Base-by-base conservation (phyloP, 78 protist species). In the Dictyostelium citrinum region DNA sequence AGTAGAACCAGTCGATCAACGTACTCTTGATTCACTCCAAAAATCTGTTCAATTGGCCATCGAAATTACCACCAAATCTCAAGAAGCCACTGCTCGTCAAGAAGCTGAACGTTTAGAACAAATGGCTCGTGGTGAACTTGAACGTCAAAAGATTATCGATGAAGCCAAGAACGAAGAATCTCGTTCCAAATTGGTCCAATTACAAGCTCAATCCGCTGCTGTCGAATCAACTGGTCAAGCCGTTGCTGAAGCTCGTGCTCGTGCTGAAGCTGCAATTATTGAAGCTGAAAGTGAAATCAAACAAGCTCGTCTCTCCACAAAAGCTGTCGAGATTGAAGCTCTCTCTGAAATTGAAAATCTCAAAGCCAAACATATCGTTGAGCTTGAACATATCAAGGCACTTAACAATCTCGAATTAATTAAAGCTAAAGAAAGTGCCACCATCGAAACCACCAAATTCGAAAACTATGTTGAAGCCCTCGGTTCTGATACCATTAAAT, bases 1-100 rank as follows among this genome's bases (percentile, higher is more conserved):
- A 43, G 97, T 97, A 46, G 98, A 97, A 70, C 98, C 98, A 61
- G 97, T 97, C 71, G 98, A 97, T 82, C 98, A 96, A 85, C 45
- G 90, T 76, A 97, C 98, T 51, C 83, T 90, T 11, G 97, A 96
- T 22, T 82, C 97, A 5, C 83, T 97, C 39, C 97, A 93, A 55
- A 96, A 97, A 91, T 84, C 95, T n/a, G 98, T 97, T 68, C 97
- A 96, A 90, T 91, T 96, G 35, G 98, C 98, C 71, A 97, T 97
- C 90, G 97, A 97, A 81, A 97, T 97, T 95, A 97, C 98, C 45
- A 97, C 98, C 84, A 85, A 97, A 74, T 82, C 97, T 11, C 98
- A 96, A 91, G 98, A 97, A 77, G 98, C 98, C 27, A 70, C 78
- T 51, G 98, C 98, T n/a, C 64, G 94, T 61, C 97, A 97, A 74